Base-by-base conservation (phyloP, 345 rosid genomes). In the Dovyalis caffra region DNA sequence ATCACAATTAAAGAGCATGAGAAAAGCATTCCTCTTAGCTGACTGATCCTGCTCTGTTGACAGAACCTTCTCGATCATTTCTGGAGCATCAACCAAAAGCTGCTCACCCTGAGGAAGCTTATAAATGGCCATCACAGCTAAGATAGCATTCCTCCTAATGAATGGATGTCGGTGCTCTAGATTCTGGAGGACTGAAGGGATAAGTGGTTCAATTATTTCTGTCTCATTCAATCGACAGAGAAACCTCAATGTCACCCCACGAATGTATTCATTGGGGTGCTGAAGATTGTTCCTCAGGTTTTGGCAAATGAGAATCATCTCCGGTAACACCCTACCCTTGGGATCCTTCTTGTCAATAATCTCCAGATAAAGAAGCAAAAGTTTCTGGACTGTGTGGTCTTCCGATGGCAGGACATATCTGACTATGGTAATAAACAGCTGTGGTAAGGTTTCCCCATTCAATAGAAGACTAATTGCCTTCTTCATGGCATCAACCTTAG, bases 281-380 rank as follows among this genome's bases (percentile, higher is more conserved):
- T 95, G 97, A 81, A 95, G 99, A 83, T 95, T 91, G 88, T 95
- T 95, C 84, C 92, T 83, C 77, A 95, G 82, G 74, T 91, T 91
- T 81, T 95, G 97, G 86, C 97, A 95, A 57, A 95, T 91, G 80
- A 95, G 80, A 68, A 95, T 95, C 99, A 95, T 95, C 83, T 95
- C 97, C 37, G 99, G 97, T 29, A 95, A 76, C 73, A 91, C 91
- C 77, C 82, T 86, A 14, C 99, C 97, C 70, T 79, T 87, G 38
- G 90, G 23, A 86, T 92, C 97, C 23, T 89, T 89, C 85, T 91
- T 92, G 74, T 91, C 99, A 14, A 92, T 95, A 67, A 90, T 89
- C 88, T 95, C 99, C 75, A 95, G 85, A 81, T 92, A 95, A 26
- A 92, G 77, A 61, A 95, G 92, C 77, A 95, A 87, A 9, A 95